Conservation (phyloP, 2,329 filamentous ascomycete species). For the Arthrobotrys musiformis region DNA sequence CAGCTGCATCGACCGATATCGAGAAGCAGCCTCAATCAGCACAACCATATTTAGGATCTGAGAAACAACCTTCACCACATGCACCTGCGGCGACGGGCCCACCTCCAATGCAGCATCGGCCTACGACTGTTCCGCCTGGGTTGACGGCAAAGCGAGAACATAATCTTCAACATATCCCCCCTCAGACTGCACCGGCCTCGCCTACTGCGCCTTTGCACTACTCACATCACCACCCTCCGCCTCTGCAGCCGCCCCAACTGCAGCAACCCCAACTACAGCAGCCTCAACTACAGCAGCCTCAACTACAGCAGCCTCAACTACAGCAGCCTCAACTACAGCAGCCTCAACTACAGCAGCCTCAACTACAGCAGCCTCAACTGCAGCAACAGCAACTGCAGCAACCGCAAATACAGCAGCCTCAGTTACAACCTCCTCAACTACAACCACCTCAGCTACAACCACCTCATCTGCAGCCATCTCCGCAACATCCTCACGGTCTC, state of each 20-base stretch:
- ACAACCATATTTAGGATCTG: conserved; percentile 44
- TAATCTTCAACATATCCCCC: conserved; percentile 49
- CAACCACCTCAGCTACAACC: too few species aligned
- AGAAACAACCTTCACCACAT: conserved; percentile 50
- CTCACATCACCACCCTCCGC: conserved; percentile 30
- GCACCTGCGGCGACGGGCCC: conserved; percentile 49
- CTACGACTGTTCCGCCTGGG: conserved; percentile 55
- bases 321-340: too few species aligned
- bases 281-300: too few species aligned
- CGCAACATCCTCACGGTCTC: conserved; percentile 11
- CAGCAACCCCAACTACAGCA: conserved; percentile 17
- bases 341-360: too few species aligned
- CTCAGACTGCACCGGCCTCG: conserved; percentile 45
- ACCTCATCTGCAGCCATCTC: conserved; percentile 35
- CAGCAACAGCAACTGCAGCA: too few species aligned
- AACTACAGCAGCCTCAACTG: too few species aligned
- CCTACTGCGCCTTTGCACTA: conserved; percentile 45
- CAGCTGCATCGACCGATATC: conserved; percentile 42
- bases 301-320: too few species aligned
- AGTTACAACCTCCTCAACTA: too few species aligned
- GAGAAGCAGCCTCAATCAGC: conserved; percentile 38
- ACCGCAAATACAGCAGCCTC: too few species aligned
- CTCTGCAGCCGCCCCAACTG: conserved; percentile 36
- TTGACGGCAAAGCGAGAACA: conserved; percentile 54
- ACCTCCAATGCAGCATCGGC: conserved; percentile 54